Base-by-base conservation (phyloP, 768 basidiomycete species). In the Grammothele lineata region DNA sequence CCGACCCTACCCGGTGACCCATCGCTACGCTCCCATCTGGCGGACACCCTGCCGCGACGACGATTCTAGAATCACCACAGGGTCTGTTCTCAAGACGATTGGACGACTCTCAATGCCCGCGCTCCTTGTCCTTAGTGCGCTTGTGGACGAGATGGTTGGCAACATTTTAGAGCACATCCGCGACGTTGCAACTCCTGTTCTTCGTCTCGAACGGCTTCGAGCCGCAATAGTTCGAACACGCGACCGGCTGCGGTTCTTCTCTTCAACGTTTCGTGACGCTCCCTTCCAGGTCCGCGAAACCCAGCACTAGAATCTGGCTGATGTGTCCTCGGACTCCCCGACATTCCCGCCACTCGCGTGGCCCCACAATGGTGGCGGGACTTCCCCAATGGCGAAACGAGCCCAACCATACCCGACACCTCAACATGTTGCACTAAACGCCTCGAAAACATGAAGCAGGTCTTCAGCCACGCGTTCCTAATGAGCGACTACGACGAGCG, bases 321-420 rank as follows among this genome's bases (percentile, higher is more conserved):
- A 30, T 42, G 33, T 22, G 6, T 42, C 27, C 41, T 42, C 19
- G 26, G 27, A 14, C n/a, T 42, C n/a, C 41, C 26, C 12, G 30
- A 42, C 18, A 4, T 19, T 15, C 15, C 15, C 12, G 15, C 32
- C 6, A 18, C 41, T 15, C 17, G 18, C n/a, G 19, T 42, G 6
- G 14, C 27, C 3, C 24, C 41, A 5, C 41, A 42, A 18, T 42
- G 41, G 41, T 42, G 41, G 41, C 27, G 41, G 5, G 41, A 42
- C 18, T 21, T 42, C 41, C 41, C 33, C 9, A 30, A 42, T 15
- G 41, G 41, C 17, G 30, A 26, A 7, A 42, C 41, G 6, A 30
- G 14, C 27, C 8, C 27, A 30, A 14, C 27, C 8, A 14, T 14
- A 7, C 7, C 27, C 14, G 14, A 7, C 14, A 14, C 14, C 8